A percentile compares a stretch with the other conserved stretches of the same genome.
Conservation (phyloP, 2,329 filamentous ascomycete species). For the Diplodia corticola region DNA sequence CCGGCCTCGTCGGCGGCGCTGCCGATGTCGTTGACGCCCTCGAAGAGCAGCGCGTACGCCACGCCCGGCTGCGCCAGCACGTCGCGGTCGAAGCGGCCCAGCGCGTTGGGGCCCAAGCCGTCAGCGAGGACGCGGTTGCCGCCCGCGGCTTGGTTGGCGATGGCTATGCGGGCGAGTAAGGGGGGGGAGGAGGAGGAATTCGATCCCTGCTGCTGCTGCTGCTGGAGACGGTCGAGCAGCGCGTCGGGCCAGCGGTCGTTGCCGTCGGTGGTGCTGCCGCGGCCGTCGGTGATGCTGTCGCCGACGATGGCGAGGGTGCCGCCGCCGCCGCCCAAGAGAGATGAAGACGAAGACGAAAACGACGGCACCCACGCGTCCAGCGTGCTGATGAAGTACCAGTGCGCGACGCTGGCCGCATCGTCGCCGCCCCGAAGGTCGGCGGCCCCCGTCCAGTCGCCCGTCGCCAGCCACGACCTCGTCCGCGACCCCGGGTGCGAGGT, state of each 20-base stretch:
- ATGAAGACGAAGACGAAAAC: constrained; percentile 20
- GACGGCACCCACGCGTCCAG: constrained; percentile 57
- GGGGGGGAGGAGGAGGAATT: constrained; percentile 35
- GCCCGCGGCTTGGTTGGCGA: constrained; percentile 67
- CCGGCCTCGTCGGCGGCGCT: constrained; percentile 46
- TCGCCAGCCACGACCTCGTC: constrained; percentile 53
- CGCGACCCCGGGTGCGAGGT: constrained; percentile 63
- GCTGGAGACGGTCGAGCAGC: constrained; percentile 6
- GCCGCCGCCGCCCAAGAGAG: too few species aligned
- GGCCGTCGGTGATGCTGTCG: constrained; percentile 66
- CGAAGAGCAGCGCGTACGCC: constrained; percentile 64
- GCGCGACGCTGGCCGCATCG: constrained; percentile 42
- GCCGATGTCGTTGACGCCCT: constrained; percentile 71
- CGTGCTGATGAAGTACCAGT: constrained; percentile 56
- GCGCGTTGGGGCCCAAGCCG: constrained; percentile 62
- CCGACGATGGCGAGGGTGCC: constrained; percentile 58
- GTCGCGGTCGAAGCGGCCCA: constrained; percentile 64
- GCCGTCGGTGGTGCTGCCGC: constrained; percentile 58
- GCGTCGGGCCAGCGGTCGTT: constrained; percentile 55
- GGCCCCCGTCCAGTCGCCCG: constrained; percentile 57
- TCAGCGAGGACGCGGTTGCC: constrained; percentile 64
- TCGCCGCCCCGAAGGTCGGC: constrained; percentile 51
- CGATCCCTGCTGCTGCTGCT: constrained; percentile 14
- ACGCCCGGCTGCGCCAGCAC: constrained; percentile 60
- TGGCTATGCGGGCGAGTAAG: constrained; percentile 51